A percentile compares a stretch with the other conserved stretches of the same genome.
Conservation (phyloP, 139 green algal species). For the Trebouxia sp. region DNA sequence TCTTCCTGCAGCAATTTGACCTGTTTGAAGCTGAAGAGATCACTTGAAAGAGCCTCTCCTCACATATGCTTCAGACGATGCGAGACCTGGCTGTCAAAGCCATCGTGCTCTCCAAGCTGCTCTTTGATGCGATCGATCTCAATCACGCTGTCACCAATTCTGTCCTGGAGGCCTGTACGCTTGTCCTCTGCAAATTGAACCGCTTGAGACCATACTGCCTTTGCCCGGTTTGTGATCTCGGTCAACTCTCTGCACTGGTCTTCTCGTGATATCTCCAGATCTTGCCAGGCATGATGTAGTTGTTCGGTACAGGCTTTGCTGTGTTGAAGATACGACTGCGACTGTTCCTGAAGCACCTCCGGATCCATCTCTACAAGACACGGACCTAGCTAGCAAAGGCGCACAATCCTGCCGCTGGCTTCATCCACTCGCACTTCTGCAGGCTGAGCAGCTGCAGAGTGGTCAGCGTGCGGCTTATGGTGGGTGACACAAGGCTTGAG, state of each 20-base stretch:
- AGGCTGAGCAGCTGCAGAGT: too few species aligned
- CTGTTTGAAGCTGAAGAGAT: too few species aligned
- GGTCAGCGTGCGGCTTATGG: too few species aligned
- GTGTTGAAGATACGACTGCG: slow-evolving; percentile 17
- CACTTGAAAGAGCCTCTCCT: neutral
- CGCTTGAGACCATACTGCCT: slow-evolving; percentile 8
- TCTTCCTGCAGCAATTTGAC: too few species aligned
- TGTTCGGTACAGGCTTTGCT: slow-evolving; percentile 15
- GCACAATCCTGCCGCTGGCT: too few species aligned
- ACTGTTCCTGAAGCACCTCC: neutral
- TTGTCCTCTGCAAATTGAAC: slow-evolving; percentile 23
- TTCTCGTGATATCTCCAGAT: neutral
- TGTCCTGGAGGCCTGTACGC: slow-evolving; percentile 15
- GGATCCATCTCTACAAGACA: neutral
- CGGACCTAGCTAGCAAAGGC: too few species aligned
- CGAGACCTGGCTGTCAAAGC: neutral
- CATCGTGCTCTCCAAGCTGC: slow-evolving; percentile 12
- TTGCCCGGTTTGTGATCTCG: neutral
- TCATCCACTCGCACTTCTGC: neutral
- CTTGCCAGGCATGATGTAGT: neutral
- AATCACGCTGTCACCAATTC: neutral
- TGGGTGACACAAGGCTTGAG: neutral
- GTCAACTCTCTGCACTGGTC: slow-evolving; percentile 10
- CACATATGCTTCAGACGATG: neutral
- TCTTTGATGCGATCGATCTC: slow-evolving; percentile 26